Conservation (phyloP, 2,329 filamentous ascomycete species). For the Sporothrix curviconia region DNA sequence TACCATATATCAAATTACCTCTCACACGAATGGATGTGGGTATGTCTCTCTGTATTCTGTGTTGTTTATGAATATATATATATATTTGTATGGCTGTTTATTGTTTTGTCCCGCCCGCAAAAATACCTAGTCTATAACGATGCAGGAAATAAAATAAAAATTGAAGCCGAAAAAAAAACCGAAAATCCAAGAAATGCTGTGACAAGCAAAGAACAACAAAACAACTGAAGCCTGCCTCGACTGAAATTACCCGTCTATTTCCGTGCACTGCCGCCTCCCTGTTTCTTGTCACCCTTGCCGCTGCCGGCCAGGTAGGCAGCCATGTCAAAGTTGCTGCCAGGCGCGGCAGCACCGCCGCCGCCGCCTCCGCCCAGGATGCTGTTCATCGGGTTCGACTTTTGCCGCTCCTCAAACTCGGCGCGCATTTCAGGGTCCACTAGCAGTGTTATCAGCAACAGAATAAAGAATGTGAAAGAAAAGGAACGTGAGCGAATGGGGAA, state of each 20-base stretch:
- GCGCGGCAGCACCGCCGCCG: conserved; percentile 29
- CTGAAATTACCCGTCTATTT: no score
- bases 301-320: conserved; percentile 55
- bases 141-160: no score
- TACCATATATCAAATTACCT: no score
- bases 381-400: conserved; percentile 65
- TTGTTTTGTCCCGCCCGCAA: no score
- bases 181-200: no score
- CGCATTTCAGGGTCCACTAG: conserved; percentile 94
- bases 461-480: background rate
- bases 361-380: conserved; percentile 45
- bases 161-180: no score
- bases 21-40: no score
- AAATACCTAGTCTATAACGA: no score
- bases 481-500: no score
- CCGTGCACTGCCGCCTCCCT: conserved; percentile 30
- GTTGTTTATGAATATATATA: background rate
- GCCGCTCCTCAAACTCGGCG: conserved; percentile 86
- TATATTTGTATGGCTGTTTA: no score
- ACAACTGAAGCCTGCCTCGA: no score
- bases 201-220: no score
- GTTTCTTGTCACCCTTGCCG: conserved; percentile 32
- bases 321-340: conserved; percentile 54
- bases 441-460: background rate
- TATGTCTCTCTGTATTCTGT: background rate